Percentiles rank a stretch among this genome's conserved stretches.
phyloP scores from a whole-genome alignment of 768 basidiomycete species.

The Mycena floridula region DNA sequence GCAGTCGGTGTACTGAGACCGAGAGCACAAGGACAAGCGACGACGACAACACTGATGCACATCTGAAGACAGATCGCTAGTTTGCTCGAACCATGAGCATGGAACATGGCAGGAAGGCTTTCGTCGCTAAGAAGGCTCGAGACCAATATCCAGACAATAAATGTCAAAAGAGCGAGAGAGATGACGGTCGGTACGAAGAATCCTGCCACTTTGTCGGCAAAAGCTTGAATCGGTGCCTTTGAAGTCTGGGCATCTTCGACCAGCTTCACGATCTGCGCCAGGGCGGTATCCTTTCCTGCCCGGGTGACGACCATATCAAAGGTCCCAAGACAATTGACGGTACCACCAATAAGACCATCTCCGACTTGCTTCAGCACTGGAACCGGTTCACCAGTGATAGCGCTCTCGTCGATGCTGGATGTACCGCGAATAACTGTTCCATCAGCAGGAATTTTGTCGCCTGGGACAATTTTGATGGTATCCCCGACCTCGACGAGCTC shows the following conservation, averaged over 20 bases:
- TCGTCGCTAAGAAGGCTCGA: conserved; percentile 50
- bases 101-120: conserved; percentile 79
- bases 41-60: conserved; percentile 96
- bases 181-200: conserved; percentile 94
- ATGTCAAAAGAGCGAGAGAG: conserved; percentile 73
- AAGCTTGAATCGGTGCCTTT: conserved; percentile 97
- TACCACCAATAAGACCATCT: conserved; percentile 90
- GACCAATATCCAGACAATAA: conserved; percentile 77
- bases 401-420: conserved; percentile 91
- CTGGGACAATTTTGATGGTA: conserved; percentile 88
- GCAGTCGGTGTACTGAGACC: conserved; percentile 96
- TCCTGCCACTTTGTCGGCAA: conserved; percentile 91
- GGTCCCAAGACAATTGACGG: conserved; percentile 94
- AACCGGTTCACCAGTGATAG: conserved; percentile 91
- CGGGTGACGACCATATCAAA: conserved; percentile 95
- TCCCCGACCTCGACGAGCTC: conserved; percentile 95
- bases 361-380: conserved; percentile 82
- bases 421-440: conserved; percentile 84
- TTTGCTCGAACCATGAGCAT: conserved; percentile 73
- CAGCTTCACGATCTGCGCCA: conserved; percentile 92
- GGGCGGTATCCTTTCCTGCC: conserved; percentile 93
- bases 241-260: conserved; percentile 98
- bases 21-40: conserved; percentile 96
- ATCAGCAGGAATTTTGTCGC: conserved; percentile 95
- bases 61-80: conserved; percentile 92